A percentile compares a stretch with the other conserved stretches of the same genome.
Evolutionary conservation across 768 basidiomycete genomes (phyloP).

Genomic region (Suillus placidus): DNA sequence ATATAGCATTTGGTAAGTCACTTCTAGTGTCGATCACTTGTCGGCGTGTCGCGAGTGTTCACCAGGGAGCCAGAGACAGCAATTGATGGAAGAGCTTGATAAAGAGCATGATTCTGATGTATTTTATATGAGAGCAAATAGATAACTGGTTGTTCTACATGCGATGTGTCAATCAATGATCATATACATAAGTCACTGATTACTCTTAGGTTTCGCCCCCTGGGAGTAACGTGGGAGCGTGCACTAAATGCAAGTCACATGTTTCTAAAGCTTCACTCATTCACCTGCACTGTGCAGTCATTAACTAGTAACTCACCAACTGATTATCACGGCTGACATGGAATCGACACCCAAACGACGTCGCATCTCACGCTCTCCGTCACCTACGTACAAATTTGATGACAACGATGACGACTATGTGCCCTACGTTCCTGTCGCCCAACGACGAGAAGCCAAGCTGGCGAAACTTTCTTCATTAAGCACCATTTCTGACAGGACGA

Average conservation of each 20-base stretch:
- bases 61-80: neutral
- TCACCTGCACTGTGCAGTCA: neutral
- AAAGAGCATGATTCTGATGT: neutral
- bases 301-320: neutral
- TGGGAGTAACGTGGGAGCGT: neutral
- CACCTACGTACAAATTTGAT: slow-evolving; percentile 58
- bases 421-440: slow-evolving; percentile 85
- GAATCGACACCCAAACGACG: slow-evolving; percentile 49
- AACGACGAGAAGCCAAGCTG: slow-evolving; percentile 80
- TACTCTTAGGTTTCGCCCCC: neutral
- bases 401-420: slow-evolving; percentile 73
- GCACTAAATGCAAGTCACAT: neutral
- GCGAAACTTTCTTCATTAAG: slow-evolving; percentile 72
- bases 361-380: slow-evolving; percentile 57
- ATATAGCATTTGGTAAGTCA: neutral
- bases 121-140: neutral
- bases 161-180: neutral
- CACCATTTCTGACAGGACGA: slow-evolving; percentile 54
- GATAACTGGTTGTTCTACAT: neutral
- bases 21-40: neutral
- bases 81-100: neutral
- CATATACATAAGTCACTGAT: neutral
- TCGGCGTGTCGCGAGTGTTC: neutral
- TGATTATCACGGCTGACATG: neutral
- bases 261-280: neutral